Conservation (phyloP, 768 basidiomycete species). For the Trichaptum fuscoviolaceum region DNA sequence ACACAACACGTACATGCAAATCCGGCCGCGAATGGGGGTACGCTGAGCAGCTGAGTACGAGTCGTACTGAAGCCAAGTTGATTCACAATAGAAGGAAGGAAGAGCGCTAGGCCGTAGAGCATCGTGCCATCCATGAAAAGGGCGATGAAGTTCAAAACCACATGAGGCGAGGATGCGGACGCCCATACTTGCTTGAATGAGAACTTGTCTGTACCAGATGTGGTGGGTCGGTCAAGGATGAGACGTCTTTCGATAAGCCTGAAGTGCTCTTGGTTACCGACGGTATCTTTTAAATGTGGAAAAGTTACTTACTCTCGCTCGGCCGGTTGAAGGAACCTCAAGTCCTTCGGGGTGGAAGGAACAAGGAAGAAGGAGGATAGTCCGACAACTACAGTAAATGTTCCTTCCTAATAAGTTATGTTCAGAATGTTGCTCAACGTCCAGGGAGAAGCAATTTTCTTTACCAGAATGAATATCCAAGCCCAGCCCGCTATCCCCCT, state of each 20-base stretch:
- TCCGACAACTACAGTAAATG: neutral
- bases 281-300: neutral
- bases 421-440: neutral
- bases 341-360: slow-evolving; percentile 28
- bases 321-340: slow-evolving; percentile 26
- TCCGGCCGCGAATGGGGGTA: slow-evolving; percentile 32
- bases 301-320: slow-evolving; percentile 23
- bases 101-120: slow-evolving; percentile 31
- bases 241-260: slow-evolving; percentile 27
- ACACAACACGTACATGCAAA: slow-evolving; percentile 26
- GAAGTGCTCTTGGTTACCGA: neutral
- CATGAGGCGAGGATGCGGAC: slow-evolving; percentile 29
- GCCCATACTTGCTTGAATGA: slow-evolving; percentile 26
- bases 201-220: slow-evolving; percentile 27
- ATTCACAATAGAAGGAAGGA: slow-evolving; percentile 34
- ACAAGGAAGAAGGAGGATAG: slow-evolving; percentile 15
- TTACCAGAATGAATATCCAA: slow-evolving; percentile 32
- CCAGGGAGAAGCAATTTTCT: neutral
- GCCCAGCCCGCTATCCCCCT: slow-evolving; percentile 54
- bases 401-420: slow-evolving; percentile 12
- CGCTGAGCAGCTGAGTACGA: slow-evolving; percentile 31
- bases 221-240: slow-evolving; percentile 28
- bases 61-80: slow-evolving; percentile 29
- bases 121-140: slow-evolving; percentile 33
- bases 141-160: slow-evolving; percentile 28